These are phyloP conservation scores for Coemansia sp. DNA, from an alignment of 371 early-diverging fungal species.

Conservation along the genomic window DNA sequence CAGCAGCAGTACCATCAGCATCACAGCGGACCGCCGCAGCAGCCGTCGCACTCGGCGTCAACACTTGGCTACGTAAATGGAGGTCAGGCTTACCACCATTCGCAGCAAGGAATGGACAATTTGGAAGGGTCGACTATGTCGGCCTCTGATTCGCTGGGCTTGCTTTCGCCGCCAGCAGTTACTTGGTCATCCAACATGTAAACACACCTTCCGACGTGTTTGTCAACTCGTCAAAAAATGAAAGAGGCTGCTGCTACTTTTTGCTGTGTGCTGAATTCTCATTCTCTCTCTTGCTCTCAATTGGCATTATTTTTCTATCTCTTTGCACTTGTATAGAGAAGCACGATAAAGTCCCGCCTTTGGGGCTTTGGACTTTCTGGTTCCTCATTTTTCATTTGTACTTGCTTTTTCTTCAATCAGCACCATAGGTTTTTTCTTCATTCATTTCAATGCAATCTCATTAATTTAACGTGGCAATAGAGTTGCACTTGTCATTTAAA, in stretches of 20 bases:
- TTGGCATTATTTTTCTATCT: slow-evolving; percentile 11
- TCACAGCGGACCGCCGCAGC: slow-evolving; percentile 17
- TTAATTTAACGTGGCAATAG: neutral
- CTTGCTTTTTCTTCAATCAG: slow-evolving; percentile 4
- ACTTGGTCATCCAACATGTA: slow-evolving; percentile 48
- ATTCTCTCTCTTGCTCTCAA: neutral
- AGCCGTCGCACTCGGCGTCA: slow-evolving; percentile 23
- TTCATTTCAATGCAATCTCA: neutral
- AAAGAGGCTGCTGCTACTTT: neutral
- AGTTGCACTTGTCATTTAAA: no score
- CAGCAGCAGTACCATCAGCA: slow-evolving; percentile 33
- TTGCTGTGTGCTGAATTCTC: neutral
- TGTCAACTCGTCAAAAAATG: neutral
- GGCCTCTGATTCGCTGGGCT: slow-evolving; percentile 35
- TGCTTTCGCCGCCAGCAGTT: slow-evolving; percentile 47
- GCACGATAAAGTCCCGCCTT: neutral
- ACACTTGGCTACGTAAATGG: slow-evolving; percentile 34
- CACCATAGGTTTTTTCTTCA: slow-evolving; percentile 1
- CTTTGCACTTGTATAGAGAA: slow-evolving; percentile 44
- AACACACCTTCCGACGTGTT: slow-evolving; percentile 3
- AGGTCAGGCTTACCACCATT: slow-evolving; percentile 39
- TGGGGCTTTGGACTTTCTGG: neutral
- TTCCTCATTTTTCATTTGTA: slow-evolving; percentile 3
- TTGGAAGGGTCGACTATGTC: slow-evolving; percentile 31
- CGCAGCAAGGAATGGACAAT: slow-evolving; percentile 42